A percentile compares a stretch with the other conserved stretches of the same genome.
Conservation (phyloP, 2,329 filamentous ascomycete genomes). For the Onygena corvina region DNA sequence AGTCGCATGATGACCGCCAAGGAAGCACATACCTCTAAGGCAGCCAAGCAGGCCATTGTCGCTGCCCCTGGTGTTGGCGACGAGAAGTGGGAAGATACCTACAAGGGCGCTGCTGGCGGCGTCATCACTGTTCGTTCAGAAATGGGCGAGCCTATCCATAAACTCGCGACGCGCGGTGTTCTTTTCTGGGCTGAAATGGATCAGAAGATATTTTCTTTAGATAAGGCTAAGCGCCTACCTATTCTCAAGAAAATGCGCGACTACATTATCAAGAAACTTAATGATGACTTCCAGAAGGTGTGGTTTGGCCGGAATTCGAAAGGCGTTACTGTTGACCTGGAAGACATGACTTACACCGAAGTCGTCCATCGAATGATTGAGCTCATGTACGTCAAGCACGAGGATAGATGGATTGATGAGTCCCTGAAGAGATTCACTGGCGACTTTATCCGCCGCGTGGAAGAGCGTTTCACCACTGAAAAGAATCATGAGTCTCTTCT, state of each 20-base stretch:
- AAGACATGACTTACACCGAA: slow-evolving; percentile 91
- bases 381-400: slow-evolving; percentile 82
- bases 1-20: slow-evolving; percentile 92
- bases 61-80: slow-evolving; percentile 76
- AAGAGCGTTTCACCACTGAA: slow-evolving; percentile 79
- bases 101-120: slow-evolving; percentile 80
- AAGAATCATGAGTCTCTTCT: slow-evolving; percentile 65
- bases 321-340: slow-evolving; percentile 71
- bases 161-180: slow-evolving; percentile 91
- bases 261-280: slow-evolving; percentile 90
- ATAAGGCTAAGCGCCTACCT: slow-evolving; percentile 82
- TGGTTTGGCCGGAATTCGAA: slow-evolving; percentile 84
- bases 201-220: slow-evolving; percentile 89
- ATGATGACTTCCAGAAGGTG: slow-evolving; percentile 91
- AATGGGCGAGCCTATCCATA: slow-evolving; percentile 99
- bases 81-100: slow-evolving; percentile 78
- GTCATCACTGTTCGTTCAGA: slow-evolving; percentile 94
- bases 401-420: slow-evolving; percentile 80
- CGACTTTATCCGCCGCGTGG: slow-evolving; percentile 91
- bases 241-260: slow-evolving; percentile 80
- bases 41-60: slow-evolving; percentile 80
- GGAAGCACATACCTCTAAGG: slow-evolving; percentile 77
- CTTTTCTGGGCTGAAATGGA: slow-evolving; percentile 98
- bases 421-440: slow-evolving; percentile 73
- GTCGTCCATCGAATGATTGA: slow-evolving; percentile 79